These are phyloP conservation scores for Danielia oregonensis DNA, from an alignment of 805 yeast species.

Conservation along the genomic window DNA sequence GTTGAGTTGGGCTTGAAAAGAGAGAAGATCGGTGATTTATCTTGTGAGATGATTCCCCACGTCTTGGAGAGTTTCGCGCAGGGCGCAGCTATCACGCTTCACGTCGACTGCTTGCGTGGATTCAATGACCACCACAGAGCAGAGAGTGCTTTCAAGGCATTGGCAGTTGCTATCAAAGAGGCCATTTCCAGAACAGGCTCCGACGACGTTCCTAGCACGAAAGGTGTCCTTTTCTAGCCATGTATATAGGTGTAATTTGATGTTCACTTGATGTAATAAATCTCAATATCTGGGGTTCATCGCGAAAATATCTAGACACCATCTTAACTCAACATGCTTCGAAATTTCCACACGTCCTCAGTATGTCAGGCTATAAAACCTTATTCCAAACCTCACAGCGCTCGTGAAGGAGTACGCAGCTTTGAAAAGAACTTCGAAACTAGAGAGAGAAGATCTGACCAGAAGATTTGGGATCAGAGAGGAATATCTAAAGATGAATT, in stretches of 20 bases:
- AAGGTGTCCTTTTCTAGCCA: slow-evolving; percentile 84
- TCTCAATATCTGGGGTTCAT: too few relatives aligned
- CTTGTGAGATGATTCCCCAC: slow-evolving; percentile 98
- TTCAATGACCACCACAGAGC: slow-evolving; percentile 95
- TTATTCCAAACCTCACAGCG: slow-evolving; percentile 8
- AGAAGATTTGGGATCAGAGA: slow-evolving; percentile 65
- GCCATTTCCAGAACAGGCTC: slow-evolving; percentile 81
- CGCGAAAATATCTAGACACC: not conserved
- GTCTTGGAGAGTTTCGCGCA: slow-evolving; percentile 92
- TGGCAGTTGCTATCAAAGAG: slow-evolving; percentile 88
- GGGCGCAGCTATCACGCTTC: slow-evolving; percentile 85
- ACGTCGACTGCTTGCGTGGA: slow-evolving; percentile 92
- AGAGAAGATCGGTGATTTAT: slow-evolving; percentile 88
- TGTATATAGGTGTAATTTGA: too few relatives aligned
- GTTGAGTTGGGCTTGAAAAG: slow-evolving; percentile 85
- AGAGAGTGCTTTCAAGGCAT: slow-evolving; percentile 93
- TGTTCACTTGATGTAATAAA: not conserved
- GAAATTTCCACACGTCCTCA: slow-evolving; percentile 11
- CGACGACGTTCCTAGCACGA: slow-evolving; percentile 91
- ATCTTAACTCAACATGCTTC: not conserved
- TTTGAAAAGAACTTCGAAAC: slow-evolving; percentile 46
- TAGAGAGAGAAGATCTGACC: slow-evolving; percentile 12
- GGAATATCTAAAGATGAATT: slow-evolving; percentile 60
- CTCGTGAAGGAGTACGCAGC: slow-evolving; percentile 4
- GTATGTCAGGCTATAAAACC: slow-evolving; percentile 7